A percentile compares a stretch with the other conserved stretches of the same genome.
Evolutionary conservation across 805 yeast species (phyloP).

Genomic region (Candida ipomoeae): DNA sequence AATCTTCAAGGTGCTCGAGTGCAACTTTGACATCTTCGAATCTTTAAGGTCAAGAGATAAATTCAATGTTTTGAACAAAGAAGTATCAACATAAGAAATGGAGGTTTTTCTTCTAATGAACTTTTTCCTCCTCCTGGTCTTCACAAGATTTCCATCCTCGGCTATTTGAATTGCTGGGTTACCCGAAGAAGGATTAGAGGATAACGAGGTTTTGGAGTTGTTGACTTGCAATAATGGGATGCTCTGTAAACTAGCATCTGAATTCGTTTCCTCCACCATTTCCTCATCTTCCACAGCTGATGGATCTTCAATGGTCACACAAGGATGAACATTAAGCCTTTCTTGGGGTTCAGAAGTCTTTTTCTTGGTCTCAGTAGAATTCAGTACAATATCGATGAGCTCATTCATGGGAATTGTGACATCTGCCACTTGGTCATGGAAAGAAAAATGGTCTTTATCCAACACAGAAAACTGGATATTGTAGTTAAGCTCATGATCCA

Average conservation of each 20-base stretch:
- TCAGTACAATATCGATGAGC: conserved; percentile 28
- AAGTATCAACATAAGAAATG: conserved; percentile 32
- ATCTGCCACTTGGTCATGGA: conserved; percentile 76
- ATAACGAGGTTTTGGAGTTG: conserved; percentile 3
- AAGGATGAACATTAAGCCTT: background rate
- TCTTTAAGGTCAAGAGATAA: conserved; percentile 31
- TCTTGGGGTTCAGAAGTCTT: conserved; percentile 22
- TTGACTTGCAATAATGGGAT: background rate
- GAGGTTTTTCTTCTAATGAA: conserved; percentile 30
- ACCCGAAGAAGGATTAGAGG: conserved; percentile 7
- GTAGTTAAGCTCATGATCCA: conserved; percentile 59
- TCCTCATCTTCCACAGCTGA: background rate
- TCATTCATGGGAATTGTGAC: conserved; percentile 54
- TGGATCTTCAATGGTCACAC: background rate
- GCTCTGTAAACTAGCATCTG: background rate
- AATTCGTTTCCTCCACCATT: background rate
- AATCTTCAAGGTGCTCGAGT: conserved; percentile 53
- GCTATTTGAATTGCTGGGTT: conserved; percentile 21
- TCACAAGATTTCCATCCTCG: conserved; percentile 30
- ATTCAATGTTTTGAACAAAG: conserved; percentile 40
- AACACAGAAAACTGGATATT: conserved; percentile 67
- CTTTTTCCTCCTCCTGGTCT: conserved; percentile 25
- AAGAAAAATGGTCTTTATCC: conserved; percentile 81
- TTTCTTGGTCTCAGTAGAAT: background rate
- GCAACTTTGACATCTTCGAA: conserved; percentile 31